Base-by-base conservation (phyloP, 1,139 yeast species). In the Debaryomycetaceae sp. region DNA sequence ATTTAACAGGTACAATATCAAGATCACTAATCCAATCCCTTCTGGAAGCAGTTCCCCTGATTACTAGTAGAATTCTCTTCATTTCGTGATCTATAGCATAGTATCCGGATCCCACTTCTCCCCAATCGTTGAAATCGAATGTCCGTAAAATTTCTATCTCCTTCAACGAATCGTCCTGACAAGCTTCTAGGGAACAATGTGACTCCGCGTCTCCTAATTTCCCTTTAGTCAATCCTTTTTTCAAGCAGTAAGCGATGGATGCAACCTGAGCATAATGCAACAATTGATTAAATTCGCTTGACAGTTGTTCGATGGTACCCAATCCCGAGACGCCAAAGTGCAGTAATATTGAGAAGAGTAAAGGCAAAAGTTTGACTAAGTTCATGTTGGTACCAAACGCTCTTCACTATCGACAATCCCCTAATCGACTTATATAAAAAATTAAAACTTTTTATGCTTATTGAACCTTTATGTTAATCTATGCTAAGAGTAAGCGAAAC, bases 1-100 rank as follows among this genome's bases (percentile, higher is more conserved):
- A 78, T 1, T 53, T 50, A 0, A 68, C 67, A 0, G 80, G 80
- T 8, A 66, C 46, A 36, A 73, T 65, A 43, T 72, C 70, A 40
- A 81, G 61, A 62, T 83, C 82, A 36, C 79, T 70, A 17, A 71
- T 49, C 81, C 86, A 77, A 54, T 84, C 91, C 38, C 75, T 68
- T 7, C 67, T 59, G 5, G 84, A 71, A 1, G 80, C 68, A 0
- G 86, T 78, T 2, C 89, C 88, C 59, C 87, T 70, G 47, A 81
- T 78, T 34, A 64, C 69, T 48, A 78, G 53, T 45, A 73, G 46
- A 29, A 83, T 60, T 49, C 68, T 58, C 45, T 68, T 55, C 22
- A 57, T 45, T 5, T 46, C 40, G 14, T 63, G 57, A 53, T 81
- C 81, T 6, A 72, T 53, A 1, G 77, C 82, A 42, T 75, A 63